Evolutionary conservation across 805 yeast species (phyloP).

Genomic region (Candida koratica): DNA sequence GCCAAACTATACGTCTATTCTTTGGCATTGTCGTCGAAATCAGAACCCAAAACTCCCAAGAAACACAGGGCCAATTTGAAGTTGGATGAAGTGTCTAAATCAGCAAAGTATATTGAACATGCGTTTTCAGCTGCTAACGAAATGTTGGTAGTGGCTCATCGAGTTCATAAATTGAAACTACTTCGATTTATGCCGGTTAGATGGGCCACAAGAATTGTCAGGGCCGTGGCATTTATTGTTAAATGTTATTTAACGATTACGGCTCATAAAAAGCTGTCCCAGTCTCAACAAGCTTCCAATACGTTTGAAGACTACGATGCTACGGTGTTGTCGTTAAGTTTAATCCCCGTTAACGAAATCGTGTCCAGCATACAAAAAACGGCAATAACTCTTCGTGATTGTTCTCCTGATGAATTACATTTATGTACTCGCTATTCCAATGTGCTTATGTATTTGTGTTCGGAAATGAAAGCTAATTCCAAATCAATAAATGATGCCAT

Average conservation of each 20-base stretch:
- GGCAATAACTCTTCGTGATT: slow-evolving; percentile 70
- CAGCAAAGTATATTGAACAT: slow-evolving; percentile 72
- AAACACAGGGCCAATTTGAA: slow-evolving; percentile 35
- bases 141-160: slow-evolving; percentile 62
- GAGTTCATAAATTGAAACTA: slow-evolving; percentile 62
- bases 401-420: slow-evolving; percentile 88
- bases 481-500: slow-evolving; percentile 18
- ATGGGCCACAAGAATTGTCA: slow-evolving; percentile 81
- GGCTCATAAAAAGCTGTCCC: slow-evolving; percentile 30
- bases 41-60: slow-evolving; percentile 17
- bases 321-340: slow-evolving; percentile 53
- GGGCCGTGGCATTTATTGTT: slow-evolving; percentile 86
- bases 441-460: slow-evolving; percentile 68
- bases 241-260: slow-evolving; percentile 74
- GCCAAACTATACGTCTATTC: slow-evolving; percentile 82
- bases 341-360: slow-evolving; percentile 69
- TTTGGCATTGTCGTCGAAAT: slow-evolving; percentile 55
- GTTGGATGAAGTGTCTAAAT: slow-evolving; percentile 65
- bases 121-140: slow-evolving; percentile 86
- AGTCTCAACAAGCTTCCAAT: slow-evolving; percentile 14
- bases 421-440: slow-evolving; percentile 76
- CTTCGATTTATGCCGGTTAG: slow-evolving; percentile 83
- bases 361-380: slow-evolving; percentile 63
- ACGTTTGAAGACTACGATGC: slow-evolving; percentile 36
- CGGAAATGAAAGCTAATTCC: slow-evolving; percentile 60